phyloP scores from a whole-genome alignment of 2,329 filamentous ascomycete genomes.

The Lachnellula cervina region DNA sequence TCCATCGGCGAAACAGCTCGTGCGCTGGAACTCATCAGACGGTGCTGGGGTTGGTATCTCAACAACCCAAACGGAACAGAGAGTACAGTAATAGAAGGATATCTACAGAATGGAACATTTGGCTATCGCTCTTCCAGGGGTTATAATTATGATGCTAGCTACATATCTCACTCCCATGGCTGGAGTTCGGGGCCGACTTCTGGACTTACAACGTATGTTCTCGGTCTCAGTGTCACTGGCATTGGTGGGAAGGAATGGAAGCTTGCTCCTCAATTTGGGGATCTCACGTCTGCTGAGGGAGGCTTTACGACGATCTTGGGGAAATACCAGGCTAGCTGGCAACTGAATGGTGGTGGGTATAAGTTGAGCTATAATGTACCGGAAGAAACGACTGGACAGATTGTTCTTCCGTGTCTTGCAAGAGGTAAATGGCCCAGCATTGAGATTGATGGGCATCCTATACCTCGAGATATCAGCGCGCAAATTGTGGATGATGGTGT shows the following conservation, averaged over 20 bases:
- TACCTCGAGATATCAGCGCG: background rate
- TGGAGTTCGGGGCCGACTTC: constrained; percentile 45
- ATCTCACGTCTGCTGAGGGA: constrained; percentile 35
- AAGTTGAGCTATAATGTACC: constrained; percentile 12
- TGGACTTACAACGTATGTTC: constrained; percentile 39
- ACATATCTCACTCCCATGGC: constrained; percentile 44
- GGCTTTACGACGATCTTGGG: constrained; percentile 38
- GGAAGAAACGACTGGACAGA: constrained; percentile 6
- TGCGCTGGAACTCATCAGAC: constrained; percentile 51
- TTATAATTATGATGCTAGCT: constrained; percentile 40
- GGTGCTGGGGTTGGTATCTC: constrained; percentile 58
- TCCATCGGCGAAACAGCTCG: constrained; percentile 42
- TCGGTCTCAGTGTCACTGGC: constrained; percentile 37
- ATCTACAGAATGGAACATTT: constrained; percentile 50
- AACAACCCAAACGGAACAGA: constrained; percentile 51
- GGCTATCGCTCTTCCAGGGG: constrained; percentile 50
- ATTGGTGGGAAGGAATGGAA: constrained; percentile 34
- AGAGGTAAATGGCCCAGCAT: constrained; percentile 9
- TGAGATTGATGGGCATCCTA: background rate
- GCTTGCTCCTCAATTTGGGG: constrained; percentile 38
- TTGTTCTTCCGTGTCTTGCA: constrained; percentile 8
- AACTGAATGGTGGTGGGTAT: constrained; percentile 21
- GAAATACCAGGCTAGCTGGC: constrained; percentile 34
- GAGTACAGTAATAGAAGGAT: constrained; percentile 56
- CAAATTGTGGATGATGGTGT: background rate